Percentiles rank a stretch among this genome's conserved stretches.
Evolutionary conservation across 169 alveolate species (phyloP).

Genomic region (Cryptosporidium muris): DNA sequence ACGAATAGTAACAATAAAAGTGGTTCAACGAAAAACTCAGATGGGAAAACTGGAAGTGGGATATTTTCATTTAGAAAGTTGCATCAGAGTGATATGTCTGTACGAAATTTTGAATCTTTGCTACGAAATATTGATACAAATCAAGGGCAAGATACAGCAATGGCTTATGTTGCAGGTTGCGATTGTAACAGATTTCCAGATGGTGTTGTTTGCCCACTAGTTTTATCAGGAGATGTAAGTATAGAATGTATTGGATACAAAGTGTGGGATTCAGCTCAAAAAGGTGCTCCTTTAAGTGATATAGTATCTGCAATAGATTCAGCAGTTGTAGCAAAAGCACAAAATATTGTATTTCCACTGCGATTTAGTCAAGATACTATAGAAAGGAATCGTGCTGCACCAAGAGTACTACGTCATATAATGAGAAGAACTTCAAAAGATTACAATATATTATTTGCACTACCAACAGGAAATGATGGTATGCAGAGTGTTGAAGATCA

Average conservation of each 20-base stretch:
- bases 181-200: slow-evolving; percentile 60
- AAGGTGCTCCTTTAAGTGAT: slow-evolving; percentile 69
- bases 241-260: slow-evolving; percentile 65
- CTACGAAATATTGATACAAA: slow-evolving; percentile 52
- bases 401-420: slow-evolving; percentile 49
- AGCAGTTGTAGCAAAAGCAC: slow-evolving; percentile 41
- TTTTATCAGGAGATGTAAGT: slow-evolving; percentile 60
- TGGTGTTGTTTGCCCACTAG: slow-evolving; percentile 63
- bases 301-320: slow-evolving; percentile 65
- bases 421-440: slow-evolving; percentile 70
- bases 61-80: slow-evolving; percentile 1
- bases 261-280: slow-evolving; percentile 52
- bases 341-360: slow-evolving; percentile 45
- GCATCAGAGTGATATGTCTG: background rate
- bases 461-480: slow-evolving; percentile 68
- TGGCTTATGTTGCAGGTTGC: slow-evolving; percentile 71
- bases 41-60: no score
- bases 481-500: slow-evolving; percentile 21
- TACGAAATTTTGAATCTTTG: background rate
- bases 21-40: background rate
- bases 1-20: background rate
- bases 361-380: slow-evolving; percentile 32
- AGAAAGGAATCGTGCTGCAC: slow-evolving; percentile 60
- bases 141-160: slow-evolving; percentile 70
- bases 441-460: slow-evolving; percentile 39